Evolutionary conservation across 2,329 filamentous ascomycete genomes (phyloP), one percentile per base, ranked within the genome.

Genomic region (Elsinoe perseae): DNA sequence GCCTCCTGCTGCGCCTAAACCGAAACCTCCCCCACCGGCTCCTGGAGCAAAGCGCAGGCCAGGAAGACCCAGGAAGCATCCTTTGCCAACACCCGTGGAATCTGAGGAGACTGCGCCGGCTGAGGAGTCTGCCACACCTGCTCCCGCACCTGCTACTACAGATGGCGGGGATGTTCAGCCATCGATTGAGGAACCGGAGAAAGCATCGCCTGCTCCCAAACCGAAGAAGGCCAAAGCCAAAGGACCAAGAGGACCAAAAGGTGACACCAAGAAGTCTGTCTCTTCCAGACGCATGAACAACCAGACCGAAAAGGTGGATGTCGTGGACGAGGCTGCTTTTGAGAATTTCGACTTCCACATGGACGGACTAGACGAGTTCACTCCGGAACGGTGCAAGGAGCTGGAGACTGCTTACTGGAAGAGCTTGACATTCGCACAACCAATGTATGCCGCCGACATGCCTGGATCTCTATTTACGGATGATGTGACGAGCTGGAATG

Each of bases 401-500:
- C 79, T 98, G 4, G 93, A 98, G 71, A 86, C 89, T 54, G 86
- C 85, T 42, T 98, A 98, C 73, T 98, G 93, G 93, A 96, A 95
- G 73, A 95, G 89, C 0, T 78, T 98, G 60, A 96, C 91, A 20
- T 98, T 95, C 72, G 95, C 92, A 46, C 85, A 89, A 57, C 93
- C 93, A 0, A 82, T 98, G 69, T 98, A 98, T 64, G 93, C 93
- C 54, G 93, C 93, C 6, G 93, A 98, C 70, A 88, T 98, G 80
- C 90, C 91, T 64, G 93, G 93, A 10, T 95, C 92, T 0, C 80
- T 98, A 1, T 98, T 98, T 69, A 85, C 93, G 63, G 91, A 97
- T 43, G 79, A 80, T 1, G 90, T 86, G 2, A 85, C 87, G 5
- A 78, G 77, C 28, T 98, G 93, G 93, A 98, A 98, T 64, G 82